phyloP scores from a whole-genome alignment of 495 filamentous ascomycete genomes.

The Penicillium herquei region DNA sequence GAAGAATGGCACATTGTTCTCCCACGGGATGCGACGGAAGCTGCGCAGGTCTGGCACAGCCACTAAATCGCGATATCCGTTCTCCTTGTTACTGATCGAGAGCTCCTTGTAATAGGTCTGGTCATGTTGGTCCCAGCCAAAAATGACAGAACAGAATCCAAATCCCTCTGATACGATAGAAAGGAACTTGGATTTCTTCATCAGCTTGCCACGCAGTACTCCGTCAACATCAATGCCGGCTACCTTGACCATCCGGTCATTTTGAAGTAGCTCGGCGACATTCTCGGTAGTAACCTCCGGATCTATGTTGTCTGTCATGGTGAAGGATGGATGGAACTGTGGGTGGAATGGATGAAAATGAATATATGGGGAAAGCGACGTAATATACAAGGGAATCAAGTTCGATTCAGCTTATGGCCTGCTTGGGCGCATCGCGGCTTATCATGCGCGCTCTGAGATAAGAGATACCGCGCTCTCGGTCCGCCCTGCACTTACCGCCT shows the following conservation, averaged over 20 bases:
- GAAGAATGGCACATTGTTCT: constrained; percentile 90
- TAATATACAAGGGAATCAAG: too few species aligned
- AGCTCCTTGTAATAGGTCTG: constrained; percentile 82
- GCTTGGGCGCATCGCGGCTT: too few species aligned
- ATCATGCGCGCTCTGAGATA: too few species aligned
- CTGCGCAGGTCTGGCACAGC: constrained; percentile 77
- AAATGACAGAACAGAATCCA: constrained; percentile 95
- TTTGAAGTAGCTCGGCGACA: constrained; percentile 58
- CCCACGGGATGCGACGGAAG: constrained; percentile 93
- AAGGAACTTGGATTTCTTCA: constrained; percentile 95
- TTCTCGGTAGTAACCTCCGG: constrained; percentile 55
- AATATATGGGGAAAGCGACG: too few species aligned
- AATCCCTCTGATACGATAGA: constrained; percentile 81
- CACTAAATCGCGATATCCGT: constrained; percentile 88
- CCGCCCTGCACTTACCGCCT: too few species aligned
- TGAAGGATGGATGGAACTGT: background rate
- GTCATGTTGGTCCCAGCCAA: constrained; percentile 99
- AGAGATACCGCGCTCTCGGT: too few species aligned
- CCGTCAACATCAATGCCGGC: constrained; percentile 93
- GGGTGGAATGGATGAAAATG: too few species aligned
- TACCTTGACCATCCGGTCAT: constrained; percentile 87
- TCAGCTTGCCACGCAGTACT: constrained; percentile 84
- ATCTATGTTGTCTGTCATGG: constrained; percentile 18
- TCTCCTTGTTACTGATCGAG: constrained; percentile 85
- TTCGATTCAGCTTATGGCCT: too few species aligned